Base-by-base conservation (phyloP, 2,329 filamentous ascomycete species). In the Beauveria rudraprayagi region DNA sequence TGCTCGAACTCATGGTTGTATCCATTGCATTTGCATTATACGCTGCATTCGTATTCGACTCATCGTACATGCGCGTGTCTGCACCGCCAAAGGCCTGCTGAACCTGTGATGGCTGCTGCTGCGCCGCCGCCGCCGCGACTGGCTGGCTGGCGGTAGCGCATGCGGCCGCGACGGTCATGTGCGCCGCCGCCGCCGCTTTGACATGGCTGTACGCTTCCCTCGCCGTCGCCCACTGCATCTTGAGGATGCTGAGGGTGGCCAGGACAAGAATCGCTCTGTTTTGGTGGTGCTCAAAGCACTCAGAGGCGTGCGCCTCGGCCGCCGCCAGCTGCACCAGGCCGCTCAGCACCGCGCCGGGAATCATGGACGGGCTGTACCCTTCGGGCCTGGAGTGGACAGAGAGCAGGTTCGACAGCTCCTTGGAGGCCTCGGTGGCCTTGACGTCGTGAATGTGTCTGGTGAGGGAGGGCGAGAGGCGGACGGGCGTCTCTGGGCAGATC, bases 201-300 rank as follows among this genome's bases (percentile, higher is more conserved):
- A 54, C 14, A 22, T 54, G 37, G 17, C 34, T 11, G 19, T 54
- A 54, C 3, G 52, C 52, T 11, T 54, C 52, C 3, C 26, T 11
- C 2, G 52, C 52, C 14, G 52, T 54, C 34, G 14, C 2, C 52
- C 52, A 54, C 52, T 54, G 52, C 52, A 17, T 54, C 14, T 41
- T 41, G 52, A 54, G 52, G 14, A 54, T 54, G 34, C n/a, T 16
- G 22, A 54, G 34, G 22, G 52, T 54, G 14, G 34, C 52, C 2
- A 54, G 52, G 14, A 54, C 52, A 1, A 54, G 52, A 4, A 54
- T n/a, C 1, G 28, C 52, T 14, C 52, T 24, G 52, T 54, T 54
- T 30, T 54, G 52, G 52, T 54, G 52, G 14, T 54, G 52, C 19
- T 54, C 52, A 34, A 54, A 54, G 52, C 52, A 54, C 52, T 43